These are phyloP conservation scores for Emergomyces africanus DNA, from an alignment of 2,329 filamentous ascomycete species.

Conservation along the genomic window DNA sequence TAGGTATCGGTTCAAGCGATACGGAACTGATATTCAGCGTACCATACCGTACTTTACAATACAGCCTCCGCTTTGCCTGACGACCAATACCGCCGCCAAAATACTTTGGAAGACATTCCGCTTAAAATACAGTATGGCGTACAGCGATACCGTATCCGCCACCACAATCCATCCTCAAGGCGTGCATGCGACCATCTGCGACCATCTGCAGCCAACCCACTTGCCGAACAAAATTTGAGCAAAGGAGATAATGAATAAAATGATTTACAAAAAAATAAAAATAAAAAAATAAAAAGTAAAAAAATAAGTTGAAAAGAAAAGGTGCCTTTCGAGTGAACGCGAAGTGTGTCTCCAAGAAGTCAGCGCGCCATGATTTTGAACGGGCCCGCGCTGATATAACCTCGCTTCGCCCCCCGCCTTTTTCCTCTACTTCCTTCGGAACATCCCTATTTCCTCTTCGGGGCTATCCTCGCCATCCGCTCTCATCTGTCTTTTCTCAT, in stretches of 20 bases:
- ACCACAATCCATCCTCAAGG: not conserved
- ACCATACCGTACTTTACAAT: constrained; percentile 1
- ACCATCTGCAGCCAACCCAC: constrained; percentile 7
- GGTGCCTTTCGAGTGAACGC: not conserved
- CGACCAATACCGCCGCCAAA: not conserved
- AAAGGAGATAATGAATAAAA: not conserved
- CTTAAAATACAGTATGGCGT: not conserved
- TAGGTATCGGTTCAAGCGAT: not conserved
- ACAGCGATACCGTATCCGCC: constrained; percentile 1
- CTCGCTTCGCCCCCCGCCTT: constrained; percentile 14
- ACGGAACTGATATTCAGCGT: not conserved
- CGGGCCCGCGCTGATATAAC: constrained; percentile 3
- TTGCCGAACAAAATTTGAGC: not conserved
- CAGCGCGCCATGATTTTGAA: constrained; percentile 8
- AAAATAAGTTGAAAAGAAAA: not conserved
- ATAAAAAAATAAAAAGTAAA: no score
- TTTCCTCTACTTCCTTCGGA: not conserved
- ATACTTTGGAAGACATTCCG: no score
- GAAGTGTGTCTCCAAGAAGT: not conserved
- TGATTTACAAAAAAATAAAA: not conserved
- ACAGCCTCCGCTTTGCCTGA: not conserved
- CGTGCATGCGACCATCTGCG: constrained; percentile 9
- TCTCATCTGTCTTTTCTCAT: constrained; percentile 11
- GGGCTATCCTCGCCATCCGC: constrained; percentile 9
- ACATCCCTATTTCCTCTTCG: constrained; percentile 8